Percentiles rank a stretch among this genome's conserved stretches.
Conservation (phyloP, 441 rosid species). For the Pelargonium fulgidum region DNA sequence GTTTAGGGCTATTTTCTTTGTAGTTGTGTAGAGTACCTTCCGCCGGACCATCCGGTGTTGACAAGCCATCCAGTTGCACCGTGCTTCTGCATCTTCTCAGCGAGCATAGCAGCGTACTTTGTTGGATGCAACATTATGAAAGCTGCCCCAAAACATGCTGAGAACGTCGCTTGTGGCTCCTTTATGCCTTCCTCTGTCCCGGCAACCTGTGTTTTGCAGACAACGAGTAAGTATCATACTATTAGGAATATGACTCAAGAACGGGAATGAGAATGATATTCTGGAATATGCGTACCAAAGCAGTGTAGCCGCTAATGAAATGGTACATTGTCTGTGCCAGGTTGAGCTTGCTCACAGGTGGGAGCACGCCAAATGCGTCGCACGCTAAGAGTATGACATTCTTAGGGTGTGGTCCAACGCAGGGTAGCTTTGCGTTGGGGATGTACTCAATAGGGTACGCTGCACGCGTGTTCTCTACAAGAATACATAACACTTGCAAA, state of each 20-base stretch:
- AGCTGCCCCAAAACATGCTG: constrained; percentile 96
- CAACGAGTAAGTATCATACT: too few species aligned
- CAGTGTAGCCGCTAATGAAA: constrained; percentile 92
- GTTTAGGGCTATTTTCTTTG: too few species aligned
- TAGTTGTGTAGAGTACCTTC: constrained; percentile 43
- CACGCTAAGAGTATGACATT: constrained; percentile 91
- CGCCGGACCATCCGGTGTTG: constrained; percentile 97
- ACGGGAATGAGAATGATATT: too few species aligned
- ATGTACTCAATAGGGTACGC: constrained; percentile 88
- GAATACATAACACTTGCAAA: neutral
- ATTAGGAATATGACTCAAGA: neutral
- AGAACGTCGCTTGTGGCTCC: constrained; percentile 85
- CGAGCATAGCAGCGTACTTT: constrained; percentile 89
- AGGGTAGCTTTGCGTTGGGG: constrained; percentile 86
- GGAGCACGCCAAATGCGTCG: constrained; percentile 94
- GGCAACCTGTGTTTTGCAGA: constrained; percentile 46
- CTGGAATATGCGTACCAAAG: constrained; percentile 38
- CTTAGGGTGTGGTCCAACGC: constrained; percentile 84
- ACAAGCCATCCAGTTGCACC: constrained; percentile 96
- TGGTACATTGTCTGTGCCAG: constrained; percentile 94
- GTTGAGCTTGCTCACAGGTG: constrained; percentile 89
- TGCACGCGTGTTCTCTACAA: constrained; percentile 93
- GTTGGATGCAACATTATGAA: constrained; percentile 97
- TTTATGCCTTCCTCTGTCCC: constrained; percentile 96
- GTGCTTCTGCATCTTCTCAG: constrained; percentile 88